Base-by-base conservation (phyloP, 2,329 filamentous ascomycete genomes). In the Calonectria pauciramosa region DNA sequence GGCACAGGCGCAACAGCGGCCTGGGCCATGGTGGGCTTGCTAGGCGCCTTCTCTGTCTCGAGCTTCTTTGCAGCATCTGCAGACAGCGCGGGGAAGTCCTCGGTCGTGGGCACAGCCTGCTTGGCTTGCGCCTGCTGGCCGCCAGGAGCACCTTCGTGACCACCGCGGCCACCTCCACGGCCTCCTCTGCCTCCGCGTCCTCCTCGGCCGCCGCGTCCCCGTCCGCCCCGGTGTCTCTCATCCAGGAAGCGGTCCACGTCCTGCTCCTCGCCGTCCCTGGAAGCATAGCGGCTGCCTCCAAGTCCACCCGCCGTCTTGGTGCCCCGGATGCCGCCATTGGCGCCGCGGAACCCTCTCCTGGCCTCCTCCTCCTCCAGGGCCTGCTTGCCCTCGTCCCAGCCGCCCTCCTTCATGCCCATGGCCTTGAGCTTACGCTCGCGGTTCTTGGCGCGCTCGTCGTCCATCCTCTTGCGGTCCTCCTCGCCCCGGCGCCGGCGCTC, bases 321-420 rank as follows among this genome's bases (percentile, higher is more conserved):
- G 0, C 88, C 87, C 34, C 86, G 79, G 18, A 86, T 78, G 6
- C 85, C 86, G 30, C 86, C 86, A 34, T 86, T 85, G 49, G 86
- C 84, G 13, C 87, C 86, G 2, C 87, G 84, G 71, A 89, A 90
- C 7, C 81, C 83, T 20, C 84, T 80, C 32, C 83, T 80, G 3
- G 81, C 80, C 44, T 88, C 86, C 72, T 89, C 87, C 51, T 86
- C 86, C 20, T 82, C 84, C 18, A 84, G 78, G 14, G 85, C 83
- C 52, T 87, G 85, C 83, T 92, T 92, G 51, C 90, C 91, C 79
- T 90, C 88, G 73, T 93, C 91, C 91, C 91, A 93, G 75, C 86
- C 88, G 36, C 87, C 87, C 49, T 90, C 88, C 81, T 89, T 90
- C 60, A 84, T 85, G 36, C 87, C 87, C 85, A 92, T 88, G 0